A percentile compares a stretch with the other conserved stretches of the same genome.
phyloP scores from a whole-genome alignment of 768 basidiomycete genomes.

The Hemileccinum rubropunctum region DNA sequence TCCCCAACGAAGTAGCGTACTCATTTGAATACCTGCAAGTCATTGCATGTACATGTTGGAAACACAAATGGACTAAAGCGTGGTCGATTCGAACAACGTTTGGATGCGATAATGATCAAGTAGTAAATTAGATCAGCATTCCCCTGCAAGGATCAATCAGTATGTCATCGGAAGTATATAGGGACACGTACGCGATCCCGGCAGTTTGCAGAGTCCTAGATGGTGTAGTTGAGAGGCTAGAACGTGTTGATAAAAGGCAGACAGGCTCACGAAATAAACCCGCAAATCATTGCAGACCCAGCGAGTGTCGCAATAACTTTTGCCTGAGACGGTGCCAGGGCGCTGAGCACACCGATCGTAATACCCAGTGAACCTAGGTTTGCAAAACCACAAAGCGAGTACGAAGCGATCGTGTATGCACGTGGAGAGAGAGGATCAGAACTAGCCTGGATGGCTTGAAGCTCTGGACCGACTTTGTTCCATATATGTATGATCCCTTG shows the following conservation, averaged over 20 bases:
- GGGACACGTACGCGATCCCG: slow-evolving; percentile 50
- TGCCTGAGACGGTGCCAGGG: slow-evolving; percentile 65
- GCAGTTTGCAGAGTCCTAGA: slow-evolving; percentile 53
- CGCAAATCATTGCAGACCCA: slow-evolving; percentile 65
- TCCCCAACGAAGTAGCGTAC: too few relatives aligned
- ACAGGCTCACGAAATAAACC: slow-evolving; percentile 51
- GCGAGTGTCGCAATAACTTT: slow-evolving; percentile 72
- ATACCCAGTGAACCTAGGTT: slow-evolving; percentile 86
- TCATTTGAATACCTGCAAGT: too few relatives aligned
- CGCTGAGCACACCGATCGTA: slow-evolving; percentile 73
- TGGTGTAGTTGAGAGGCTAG: not conserved
- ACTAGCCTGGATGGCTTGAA: slow-evolving; percentile 44
- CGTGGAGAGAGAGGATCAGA: slow-evolving; percentile 61
- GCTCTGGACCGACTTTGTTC: slow-evolving; percentile 25
- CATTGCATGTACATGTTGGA: too few relatives aligned
- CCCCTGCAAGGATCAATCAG: slow-evolving; percentile 36
- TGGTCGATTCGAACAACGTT: not conserved
- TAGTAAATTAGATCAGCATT: slow-evolving; percentile 39
- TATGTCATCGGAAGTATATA: not conserved
- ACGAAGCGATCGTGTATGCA: slow-evolving; percentile 80
- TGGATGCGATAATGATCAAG: too few relatives aligned
- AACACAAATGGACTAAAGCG: not conserved
- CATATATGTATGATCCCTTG: not conserved
- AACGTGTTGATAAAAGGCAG: not conserved
- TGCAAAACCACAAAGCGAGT: slow-evolving; percentile 89